These are phyloP conservation scores for Prunus salicina DNA, from an alignment of 306 rosid species.

Conservation along the genomic window DNA sequence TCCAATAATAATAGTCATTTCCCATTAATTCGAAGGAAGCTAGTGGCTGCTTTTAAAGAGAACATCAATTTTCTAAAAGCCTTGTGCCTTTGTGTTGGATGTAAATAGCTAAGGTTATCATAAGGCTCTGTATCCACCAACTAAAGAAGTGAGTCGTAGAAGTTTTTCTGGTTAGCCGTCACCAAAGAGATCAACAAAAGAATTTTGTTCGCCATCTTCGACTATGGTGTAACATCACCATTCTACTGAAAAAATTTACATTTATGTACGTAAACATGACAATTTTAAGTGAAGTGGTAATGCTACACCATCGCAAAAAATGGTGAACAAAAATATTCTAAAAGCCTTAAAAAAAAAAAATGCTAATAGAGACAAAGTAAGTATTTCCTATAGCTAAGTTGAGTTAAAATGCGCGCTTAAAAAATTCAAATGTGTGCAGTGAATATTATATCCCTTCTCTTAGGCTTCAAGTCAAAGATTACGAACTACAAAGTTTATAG, in stretches of 20 bases:
- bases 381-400: slow-evolving; percentile 1
- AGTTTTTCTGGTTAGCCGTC: no score
- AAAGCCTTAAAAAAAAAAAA: background rate
- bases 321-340: background rate
- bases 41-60: background rate
- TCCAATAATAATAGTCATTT: slow-evolving; percentile 7
- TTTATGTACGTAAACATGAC: background rate
- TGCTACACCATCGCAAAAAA: background rate
- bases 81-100: background rate
- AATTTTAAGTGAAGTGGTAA: background rate
- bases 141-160: background rate
- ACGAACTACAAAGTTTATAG: slow-evolving; percentile 16
- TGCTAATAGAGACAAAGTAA: slow-evolving; percentile 12
- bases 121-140: background rate
- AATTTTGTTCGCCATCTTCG: background rate
- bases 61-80: background rate
- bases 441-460: slow-evolving; percentile 21
- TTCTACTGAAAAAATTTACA: background rate
- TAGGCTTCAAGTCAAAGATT: slow-evolving; percentile 38
- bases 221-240: background rate
- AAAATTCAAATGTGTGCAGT: background rate
- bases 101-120: background rate
- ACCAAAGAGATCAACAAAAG: background rate
- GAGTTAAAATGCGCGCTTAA: background rate
- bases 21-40: background rate